Conservation (phyloP, 139 green algal species). For the Protoeuglena noctilucae region DNA sequence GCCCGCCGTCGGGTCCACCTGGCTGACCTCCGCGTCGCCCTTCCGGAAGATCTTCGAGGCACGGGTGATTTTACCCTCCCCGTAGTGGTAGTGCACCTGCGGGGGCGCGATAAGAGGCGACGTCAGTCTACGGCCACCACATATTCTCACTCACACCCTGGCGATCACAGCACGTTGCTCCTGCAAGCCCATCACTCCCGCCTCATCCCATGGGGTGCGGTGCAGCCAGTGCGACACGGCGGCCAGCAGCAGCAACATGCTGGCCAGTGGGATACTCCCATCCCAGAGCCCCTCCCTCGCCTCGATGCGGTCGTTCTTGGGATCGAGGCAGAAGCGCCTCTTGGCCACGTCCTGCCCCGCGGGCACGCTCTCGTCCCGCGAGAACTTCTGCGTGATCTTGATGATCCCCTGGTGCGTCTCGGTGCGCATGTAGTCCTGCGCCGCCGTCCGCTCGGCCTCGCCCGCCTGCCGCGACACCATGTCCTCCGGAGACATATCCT, state of each 20-base stretch:
- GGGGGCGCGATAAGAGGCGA: no score
- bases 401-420: conserved; percentile 29
- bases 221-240: no score
- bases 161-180: no score
- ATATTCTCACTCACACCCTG: no score
- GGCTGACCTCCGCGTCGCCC: conserved; percentile 18
- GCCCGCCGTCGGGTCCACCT: conserved; percentile 44
- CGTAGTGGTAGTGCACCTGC: conserved; percentile 51
- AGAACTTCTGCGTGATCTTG: conserved; percentile 70
- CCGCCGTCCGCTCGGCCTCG: conserved; percentile 7
- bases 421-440: conserved; percentile 3
- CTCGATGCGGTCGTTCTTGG: conserved; percentile 28
- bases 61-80: conserved; percentile 26
- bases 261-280: no score
- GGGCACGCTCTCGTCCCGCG: conserved; percentile 16
- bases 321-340: conserved; percentile 48
- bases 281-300: no score
- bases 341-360: conserved; percentile 46
- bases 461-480: background rate
- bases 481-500: background rate
- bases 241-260: no score
- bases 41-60: conserved; percentile 39
- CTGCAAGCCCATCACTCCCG: no score
- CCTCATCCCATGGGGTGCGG: no score
- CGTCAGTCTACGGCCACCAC: no score